phyloP scores from a whole-genome alignment of 257 asterid genomes.

The Jacaranda mimosifolia region DNA sequence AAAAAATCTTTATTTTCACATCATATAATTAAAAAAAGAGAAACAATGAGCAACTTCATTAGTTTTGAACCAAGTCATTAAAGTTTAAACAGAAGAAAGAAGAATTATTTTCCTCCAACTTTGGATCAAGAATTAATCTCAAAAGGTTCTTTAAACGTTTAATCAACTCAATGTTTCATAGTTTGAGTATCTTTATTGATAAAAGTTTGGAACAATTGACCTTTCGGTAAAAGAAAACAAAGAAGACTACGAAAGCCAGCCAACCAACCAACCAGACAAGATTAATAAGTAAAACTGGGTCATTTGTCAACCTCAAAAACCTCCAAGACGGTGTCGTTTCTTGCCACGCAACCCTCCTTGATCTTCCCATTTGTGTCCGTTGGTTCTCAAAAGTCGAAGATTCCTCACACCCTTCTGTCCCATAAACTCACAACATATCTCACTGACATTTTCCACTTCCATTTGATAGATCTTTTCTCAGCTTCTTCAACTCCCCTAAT shows the following conservation, averaged over 20 bases:
- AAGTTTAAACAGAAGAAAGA: neutral
- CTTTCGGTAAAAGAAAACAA: neutral
- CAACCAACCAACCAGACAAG: constrained; percentile 21
- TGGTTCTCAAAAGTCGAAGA: constrained; percentile 26
- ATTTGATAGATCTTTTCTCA: constrained; percentile 23
- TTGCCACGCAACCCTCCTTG: neutral
- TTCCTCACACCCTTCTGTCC: constrained; percentile 41
- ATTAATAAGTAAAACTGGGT: constrained; percentile 1
- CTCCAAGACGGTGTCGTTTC: constrained; percentile 44
- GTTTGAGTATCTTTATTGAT: too few species aligned
- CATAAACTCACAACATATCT: constrained; percentile 10
- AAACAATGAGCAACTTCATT: constrained; percentile 1
- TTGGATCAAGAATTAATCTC: too few species aligned
- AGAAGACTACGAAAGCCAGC: neutral
- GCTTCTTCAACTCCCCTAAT: neutral
- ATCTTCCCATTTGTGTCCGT: constrained; percentile 16
- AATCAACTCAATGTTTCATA: too few species aligned
- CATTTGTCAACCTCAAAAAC: constrained; percentile 31
- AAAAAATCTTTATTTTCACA: neutral
- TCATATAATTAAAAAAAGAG: neutral
- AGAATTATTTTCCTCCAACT: too few species aligned
- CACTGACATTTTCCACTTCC: constrained; percentile 32
- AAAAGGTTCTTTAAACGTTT: too few species aligned
- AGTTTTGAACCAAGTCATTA: neutral
- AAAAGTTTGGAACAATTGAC: too few species aligned